Conservation (phyloP, 208 protist species). For the Trypanosoma mega region DNA sequence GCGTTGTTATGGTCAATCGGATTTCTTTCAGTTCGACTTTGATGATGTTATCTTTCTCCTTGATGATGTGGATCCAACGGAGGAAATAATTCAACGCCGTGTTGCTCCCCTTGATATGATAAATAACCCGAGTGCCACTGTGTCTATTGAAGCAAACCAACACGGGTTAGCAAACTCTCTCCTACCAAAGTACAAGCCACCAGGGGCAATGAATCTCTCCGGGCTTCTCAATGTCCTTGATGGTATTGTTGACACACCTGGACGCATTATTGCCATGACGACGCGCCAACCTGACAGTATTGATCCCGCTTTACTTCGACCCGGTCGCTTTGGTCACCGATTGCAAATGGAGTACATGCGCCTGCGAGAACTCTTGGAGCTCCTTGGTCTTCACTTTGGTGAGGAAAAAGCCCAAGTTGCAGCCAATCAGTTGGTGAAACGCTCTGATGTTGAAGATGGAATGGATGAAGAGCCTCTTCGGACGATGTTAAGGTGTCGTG, state of each 20-base stretch:
- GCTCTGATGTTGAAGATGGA: neutral
- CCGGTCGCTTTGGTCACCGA: constrained; percentile 74
- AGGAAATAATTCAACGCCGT: constrained; percentile 47
- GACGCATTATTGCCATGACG: constrained; percentile 84
- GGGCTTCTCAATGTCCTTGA: constrained; percentile 89
- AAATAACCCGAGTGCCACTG: too few relatives aligned
- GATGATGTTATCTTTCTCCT: constrained; percentile 85
- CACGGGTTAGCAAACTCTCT: neutral
- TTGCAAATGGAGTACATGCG: constrained; percentile 71
- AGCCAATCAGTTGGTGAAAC: neutral
- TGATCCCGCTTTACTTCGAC: constrained; percentile 84
- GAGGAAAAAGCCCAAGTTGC: constrained; percentile 21
- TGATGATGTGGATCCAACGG: constrained; percentile 74
- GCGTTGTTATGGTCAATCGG: constrained; percentile 41
- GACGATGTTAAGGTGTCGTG: neutral
- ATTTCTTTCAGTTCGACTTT: constrained; percentile 46
- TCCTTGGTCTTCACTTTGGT: constrained; percentile 79
- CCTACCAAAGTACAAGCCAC: neutral
- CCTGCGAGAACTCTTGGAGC: constrained; percentile 40
- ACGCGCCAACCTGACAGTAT: constrained; percentile 85
- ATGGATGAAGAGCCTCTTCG: neutral
- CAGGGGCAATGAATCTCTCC: constrained; percentile 52
- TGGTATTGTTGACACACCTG: constrained; percentile 82
- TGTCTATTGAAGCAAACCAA: too few relatives aligned
- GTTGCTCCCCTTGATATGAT: too few relatives aligned